These are phyloP conservation scores for Collybia sp. DNA, from an alignment of 768 basidiomycete species.

Conservation along the genomic window DNA sequence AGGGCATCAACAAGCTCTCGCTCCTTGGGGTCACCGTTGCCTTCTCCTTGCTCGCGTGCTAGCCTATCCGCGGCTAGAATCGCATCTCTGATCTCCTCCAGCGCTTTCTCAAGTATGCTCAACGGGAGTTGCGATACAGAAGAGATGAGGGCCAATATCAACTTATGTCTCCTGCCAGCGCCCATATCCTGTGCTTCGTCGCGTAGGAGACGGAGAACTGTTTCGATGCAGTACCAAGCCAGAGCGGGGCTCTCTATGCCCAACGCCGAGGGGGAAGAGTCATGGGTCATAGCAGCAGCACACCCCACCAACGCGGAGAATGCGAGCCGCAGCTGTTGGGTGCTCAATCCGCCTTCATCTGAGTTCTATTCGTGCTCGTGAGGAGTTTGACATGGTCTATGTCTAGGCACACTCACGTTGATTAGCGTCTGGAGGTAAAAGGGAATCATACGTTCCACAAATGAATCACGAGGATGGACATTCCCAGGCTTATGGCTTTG, in stretches of 20 bases:
- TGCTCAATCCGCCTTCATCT: conserved; percentile 51
- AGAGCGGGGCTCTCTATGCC: conserved; percentile 33
- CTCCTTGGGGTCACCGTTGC: conserved; percentile 13
- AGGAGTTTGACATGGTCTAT: background rate
- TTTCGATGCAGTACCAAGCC: conserved; percentile 67
- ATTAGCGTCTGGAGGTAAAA: conserved; percentile 72
- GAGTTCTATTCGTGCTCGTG: conserved; percentile 47
- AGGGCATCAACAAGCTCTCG: conserved; percentile 50
- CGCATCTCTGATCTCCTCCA: conserved; percentile 42
- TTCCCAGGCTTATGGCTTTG: conserved; percentile 15
- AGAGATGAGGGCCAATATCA: conserved; percentile 64
- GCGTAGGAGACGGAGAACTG: conserved; percentile 45
- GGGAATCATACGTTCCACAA: conserved; percentile 58
- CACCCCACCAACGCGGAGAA: conserved; percentile 67
- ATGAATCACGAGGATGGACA: conserved; percentile 10
- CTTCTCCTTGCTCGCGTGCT: background rate
- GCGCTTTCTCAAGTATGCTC: conserved; percentile 45
- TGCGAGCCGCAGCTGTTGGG: conserved; percentile 66
- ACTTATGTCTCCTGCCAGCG: conserved; percentile 40
- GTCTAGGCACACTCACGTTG: conserved; percentile 41
- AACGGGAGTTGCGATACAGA: conserved; percentile 60
- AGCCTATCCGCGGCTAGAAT: conserved; percentile 15
- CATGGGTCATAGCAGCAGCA: conserved; percentile 31
- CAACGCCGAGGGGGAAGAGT: background rate
- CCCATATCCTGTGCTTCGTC: conserved; percentile 8